Evolutionary conservation across 495 filamentous ascomycete genomes (phyloP), one percentile per base, ranked within the genome.

Genomic region (Pseudoneurospora amorphoporcata): DNA sequence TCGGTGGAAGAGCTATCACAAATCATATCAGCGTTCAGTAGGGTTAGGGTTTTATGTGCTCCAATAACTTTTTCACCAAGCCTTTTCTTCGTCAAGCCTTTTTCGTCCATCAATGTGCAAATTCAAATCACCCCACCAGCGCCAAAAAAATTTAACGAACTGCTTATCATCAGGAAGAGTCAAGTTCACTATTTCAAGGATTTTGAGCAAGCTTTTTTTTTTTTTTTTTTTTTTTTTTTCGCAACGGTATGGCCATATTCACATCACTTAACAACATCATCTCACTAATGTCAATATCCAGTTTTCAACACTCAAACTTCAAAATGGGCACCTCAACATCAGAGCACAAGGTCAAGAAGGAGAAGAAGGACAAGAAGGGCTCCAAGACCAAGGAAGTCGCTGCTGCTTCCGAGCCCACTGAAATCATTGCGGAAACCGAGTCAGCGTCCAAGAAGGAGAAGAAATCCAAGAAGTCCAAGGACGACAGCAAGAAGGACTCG

Each of bases 371-470:
- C 29, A 73, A 40, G 16, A 70, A 70, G 41, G 47, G 69, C 2
- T 69, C 74, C 42, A 80, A 78, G n/a, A 47, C 45, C 17, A 45
- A 45, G 42, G 42, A 45, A 7, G 42, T 45, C 17, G 6, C 42
- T n/a, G 42, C 17, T 45, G 17, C 17, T 45, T 47, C 43, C 7
- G 43, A 47, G 43, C n/a, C 43, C 4, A 19, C 10, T 12, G 47
- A 58, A 58, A 19, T 58, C 45, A 47, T 47, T 10, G n/a, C 45
- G 45, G n/a, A 47, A n/a, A 47, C 45, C n/a, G 45, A 23, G n/a
- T 47, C 8, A 3, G 65, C 70, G 4, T 71, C 74, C 47, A 79
- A 77, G 71, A 69, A 77, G 70, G 80, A 83, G 72, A 77, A 79
- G 73, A 77, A 79, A 73, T 74, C 53, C 35, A 77, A 73, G 61